phyloP scores from a whole-genome alignment of 2,329 filamentous ascomycete genomes.

The Fusarium goolgardi region DNA sequence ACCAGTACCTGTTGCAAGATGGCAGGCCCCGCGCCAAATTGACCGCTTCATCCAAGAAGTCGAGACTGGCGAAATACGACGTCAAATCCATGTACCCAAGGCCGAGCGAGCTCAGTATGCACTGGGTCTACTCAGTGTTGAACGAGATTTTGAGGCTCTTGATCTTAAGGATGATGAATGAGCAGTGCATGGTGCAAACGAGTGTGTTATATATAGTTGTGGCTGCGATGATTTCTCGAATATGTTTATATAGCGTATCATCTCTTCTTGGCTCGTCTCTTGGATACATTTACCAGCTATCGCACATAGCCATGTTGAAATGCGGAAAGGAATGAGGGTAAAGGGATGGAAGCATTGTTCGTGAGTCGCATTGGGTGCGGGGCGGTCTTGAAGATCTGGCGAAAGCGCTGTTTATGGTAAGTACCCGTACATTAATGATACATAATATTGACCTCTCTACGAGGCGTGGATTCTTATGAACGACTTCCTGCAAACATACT shows the following conservation, averaged over 20 bases:
- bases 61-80: conserved; percentile 53
- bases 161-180: conserved; percentile 61
- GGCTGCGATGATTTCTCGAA: neutral
- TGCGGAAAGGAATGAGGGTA: neutral
- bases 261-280: conserved; percentile 4
- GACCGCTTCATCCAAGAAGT: conserved; percentile 64
- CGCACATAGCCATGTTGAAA: neutral
- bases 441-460: conserved; percentile 37
- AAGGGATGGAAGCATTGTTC: neutral
- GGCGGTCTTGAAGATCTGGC: conserved; percentile 15
- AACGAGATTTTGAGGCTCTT: conserved; percentile 76
- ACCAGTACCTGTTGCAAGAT: conserved; percentile 54
- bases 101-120: conserved; percentile 77
- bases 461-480: conserved; percentile 19
- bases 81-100: conserved; percentile 68
- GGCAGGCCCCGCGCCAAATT: conserved; percentile 63
- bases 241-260: neutral
- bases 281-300: neutral
- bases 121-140: conserved; percentile 80
- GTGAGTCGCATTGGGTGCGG: neutral
- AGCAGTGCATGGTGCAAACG: neutral
- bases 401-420: conserved; percentile 27
- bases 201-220: neutral
- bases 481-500: conserved; percentile 25
- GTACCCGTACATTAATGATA: conserved; percentile 49